phyloP scores from a whole-genome alignment of 2,329 filamentous ascomycete species.

The Ilyonectria sp. region DNA sequence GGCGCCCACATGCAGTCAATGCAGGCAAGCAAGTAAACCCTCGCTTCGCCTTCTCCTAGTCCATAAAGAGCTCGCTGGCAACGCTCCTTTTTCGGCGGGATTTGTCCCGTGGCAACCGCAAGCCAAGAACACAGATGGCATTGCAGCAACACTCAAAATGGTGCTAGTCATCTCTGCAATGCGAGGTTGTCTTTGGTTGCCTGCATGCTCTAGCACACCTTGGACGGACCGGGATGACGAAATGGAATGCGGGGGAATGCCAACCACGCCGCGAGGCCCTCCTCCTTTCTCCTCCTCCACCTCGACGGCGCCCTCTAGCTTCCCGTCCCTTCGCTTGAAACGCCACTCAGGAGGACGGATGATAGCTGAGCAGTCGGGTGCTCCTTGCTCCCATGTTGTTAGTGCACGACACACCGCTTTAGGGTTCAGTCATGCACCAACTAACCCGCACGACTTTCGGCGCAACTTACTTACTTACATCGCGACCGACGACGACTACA shows the following conservation, averaged over 20 bases:
- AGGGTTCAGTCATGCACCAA: background rate
- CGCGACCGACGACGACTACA: background rate
- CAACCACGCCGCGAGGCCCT: conserved; percentile 37
- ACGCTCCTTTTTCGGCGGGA: conserved; percentile 11
- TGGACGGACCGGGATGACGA: conserved; percentile 50
- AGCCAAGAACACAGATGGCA: background rate
- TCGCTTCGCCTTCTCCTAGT: background rate
- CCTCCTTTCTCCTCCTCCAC: conserved; percentile 10
- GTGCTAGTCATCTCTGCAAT: conserved; percentile 27
- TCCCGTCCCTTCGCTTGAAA: conserved; percentile 9
- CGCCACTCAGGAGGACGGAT: background rate
- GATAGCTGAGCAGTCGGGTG: background rate
- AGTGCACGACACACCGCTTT: background rate
- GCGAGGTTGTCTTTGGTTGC: conserved; percentile 40
- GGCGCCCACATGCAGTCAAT: conserved; percentile 45
- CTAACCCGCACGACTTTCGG: background rate
- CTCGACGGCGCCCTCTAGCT: conserved; percentile 3
- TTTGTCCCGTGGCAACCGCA: background rate
- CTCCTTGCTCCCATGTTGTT: background rate
- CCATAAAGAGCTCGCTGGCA: background rate
- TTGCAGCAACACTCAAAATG: conserved; percentile 2
- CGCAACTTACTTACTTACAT: background rate
- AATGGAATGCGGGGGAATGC: conserved; percentile 54
- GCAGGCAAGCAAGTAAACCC: conserved; percentile 57
- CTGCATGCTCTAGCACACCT: conserved; percentile 43